Base-by-base conservation (phyloP, 1,284 basidiomycete genomes). In the Naganishia liquefaciens region DNA sequence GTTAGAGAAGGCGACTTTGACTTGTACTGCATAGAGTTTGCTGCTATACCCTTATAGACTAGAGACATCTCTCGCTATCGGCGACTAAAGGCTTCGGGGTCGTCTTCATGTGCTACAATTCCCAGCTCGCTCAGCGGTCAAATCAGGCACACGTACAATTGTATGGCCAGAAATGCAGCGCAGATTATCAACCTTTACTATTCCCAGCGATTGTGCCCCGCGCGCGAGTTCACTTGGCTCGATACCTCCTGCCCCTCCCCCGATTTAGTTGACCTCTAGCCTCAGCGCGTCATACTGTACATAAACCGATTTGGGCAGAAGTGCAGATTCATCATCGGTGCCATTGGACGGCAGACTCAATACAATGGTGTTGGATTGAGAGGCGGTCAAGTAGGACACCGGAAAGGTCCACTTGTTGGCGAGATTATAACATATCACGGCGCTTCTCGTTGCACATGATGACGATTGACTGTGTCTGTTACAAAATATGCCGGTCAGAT, bases 1-100 rank as follows among this genome's bases (percentile, higher is more conserved):
- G 69, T 73, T 81, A 19, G 74, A 78, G 63, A 79, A 79, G 67
- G 76, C 78, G 25, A 72, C 75, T 50, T 70, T 79, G 65, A 77
- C 72, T 51, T 79, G 78, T 65, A 71, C 73, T 10, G 75, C 73
- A 27, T 79, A 60, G 55, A 60, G 9, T 37, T 37, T 37, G 33
- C 33, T 37, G 33, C 13, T 37, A 37, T 37, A 37, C 33, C 33
- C 6, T 37, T 13, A 37, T 37, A 37, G 33, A 37, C 33, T 37
- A 37, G 7, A 47, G 46, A 23, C 19, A 21, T 17, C 44, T 19
- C 23, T 33, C 28, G 30, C 23, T 60, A 37, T 7, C 33, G 13
- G 33, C 33, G 13, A 37, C 33, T 7, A 37, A 7, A 37, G 33
- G 33, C 13, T 37, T 37, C 33, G 13, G 13, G 7, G 33, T 37